Conservation (phyloP, 495 filamentous ascomycete genomes). For the Tetracladium setigerum region DNA sequence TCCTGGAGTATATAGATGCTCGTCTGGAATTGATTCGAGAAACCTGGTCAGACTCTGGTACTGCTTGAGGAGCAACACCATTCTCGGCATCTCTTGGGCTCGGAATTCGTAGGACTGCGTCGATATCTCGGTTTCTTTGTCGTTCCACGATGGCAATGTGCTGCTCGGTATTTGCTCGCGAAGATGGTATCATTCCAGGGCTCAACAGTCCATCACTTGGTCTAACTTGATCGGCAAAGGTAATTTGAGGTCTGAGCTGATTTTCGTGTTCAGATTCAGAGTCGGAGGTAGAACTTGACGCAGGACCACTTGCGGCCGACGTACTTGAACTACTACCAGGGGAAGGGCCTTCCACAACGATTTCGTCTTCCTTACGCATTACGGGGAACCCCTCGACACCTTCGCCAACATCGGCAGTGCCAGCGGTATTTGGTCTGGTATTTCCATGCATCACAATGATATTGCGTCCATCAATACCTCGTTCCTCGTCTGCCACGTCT, state of each 20-base stretch:
- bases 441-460: slow-evolving; percentile 67
- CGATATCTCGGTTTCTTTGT: slow-evolving; percentile 67
- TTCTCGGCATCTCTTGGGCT: slow-evolving; percentile 80
- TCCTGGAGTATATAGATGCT: slow-evolving; percentile 4
- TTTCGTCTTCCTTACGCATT: slow-evolving; percentile 15
- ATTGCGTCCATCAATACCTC: slow-evolving; percentile 59
- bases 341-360: too few species aligned
- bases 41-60: slow-evolving; percentile 40
- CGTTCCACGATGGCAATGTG: slow-evolving; percentile 83
- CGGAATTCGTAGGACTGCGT: slow-evolving; percentile 71
- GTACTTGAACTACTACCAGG: slow-evolving; percentile 8
- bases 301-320: not conserved
- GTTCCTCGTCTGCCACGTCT: slow-evolving; percentile 46
- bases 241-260: slow-evolving; percentile 35
- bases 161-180: slow-evolving; percentile 57
- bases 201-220: slow-evolving; percentile 34
- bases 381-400: slow-evolving; percentile 3
- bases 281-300: slow-evolving; percentile 6
- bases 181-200: slow-evolving; percentile 36
- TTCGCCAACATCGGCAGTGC: slow-evolving; percentile 1
- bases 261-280: not conserved
- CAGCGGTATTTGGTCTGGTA: slow-evolving; percentile 14
- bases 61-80: slow-evolving; percentile 58
- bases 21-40: slow-evolving; percentile 4
- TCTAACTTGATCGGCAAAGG: slow-evolving; percentile 54